phyloP scores from a whole-genome alignment of 164 flowering plant genomes.

The Vitis vinifera region ASM3070453v1 NC_081823.1:3801001-3801500 shows the following conservation, averaged over 20 bases:
- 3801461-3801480: no score
- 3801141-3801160: not conserved
- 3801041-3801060: no score
- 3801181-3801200: conserved; percentile 39
- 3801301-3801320: conserved; percentile 49
- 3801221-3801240: conserved; percentile 45
- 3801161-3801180: not conserved
- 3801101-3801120: not conserved
- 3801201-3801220: conserved; percentile 37
- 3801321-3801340: conserved; percentile 67
- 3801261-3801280: conserved; percentile 62
- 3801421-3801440: not conserved
- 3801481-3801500: no score
- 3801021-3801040: no score
- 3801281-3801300: conserved; percentile 79
- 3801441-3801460: no score
- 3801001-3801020: no score
- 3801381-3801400: conserved; percentile 75
- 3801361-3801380: conserved; percentile 83
- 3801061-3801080: no score
- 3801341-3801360: conserved; percentile 80
- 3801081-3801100: no score
- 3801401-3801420: conserved; percentile 56
- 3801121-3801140: not conserved
- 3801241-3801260: conserved; percentile 55